A percentile compares a stretch with the other conserved stretches of the same genome.
phyloP scores from a whole-genome alignment of 164 flowering plant genomes.

The Aristolochia contorta region DNA sequence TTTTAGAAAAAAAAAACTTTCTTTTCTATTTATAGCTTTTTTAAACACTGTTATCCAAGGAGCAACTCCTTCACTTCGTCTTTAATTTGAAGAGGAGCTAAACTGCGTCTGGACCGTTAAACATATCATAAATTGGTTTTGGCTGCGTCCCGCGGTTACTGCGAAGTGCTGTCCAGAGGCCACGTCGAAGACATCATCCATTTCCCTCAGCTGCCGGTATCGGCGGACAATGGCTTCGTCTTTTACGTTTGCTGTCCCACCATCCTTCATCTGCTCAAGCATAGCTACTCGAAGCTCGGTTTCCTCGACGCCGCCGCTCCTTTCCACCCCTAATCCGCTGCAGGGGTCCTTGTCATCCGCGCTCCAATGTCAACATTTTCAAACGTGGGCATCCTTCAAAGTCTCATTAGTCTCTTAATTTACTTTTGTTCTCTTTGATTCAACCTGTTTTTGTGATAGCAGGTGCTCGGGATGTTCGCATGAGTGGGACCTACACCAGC shows the following conservation, averaged over 20 bases:
- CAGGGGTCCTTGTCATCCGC: constrained; percentile 39
- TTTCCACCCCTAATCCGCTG: constrained; percentile 13
- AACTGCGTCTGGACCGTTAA: no score
- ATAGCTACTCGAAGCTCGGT: constrained; percentile 6
- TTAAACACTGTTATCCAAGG: no score
- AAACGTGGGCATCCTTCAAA: constrained; percentile 39
- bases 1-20: no score
- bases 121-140: no score
- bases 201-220: no score
- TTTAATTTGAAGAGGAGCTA: no score
- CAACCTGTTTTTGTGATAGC: constrained; percentile 7
- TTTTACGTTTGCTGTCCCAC: background rate
- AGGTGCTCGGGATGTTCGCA: constrained; percentile 91
- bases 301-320: constrained; percentile 10
- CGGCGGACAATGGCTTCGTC: background rate
- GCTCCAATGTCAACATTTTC: constrained; percentile 78
- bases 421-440: background rate
- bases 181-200: no score
- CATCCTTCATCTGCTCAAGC: background rate
- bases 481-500: constrained; percentile 67
- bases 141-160: no score
- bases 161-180: no score
- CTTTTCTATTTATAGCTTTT: no score
- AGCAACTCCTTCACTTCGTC: no score
- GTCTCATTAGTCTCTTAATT: background rate